Evolutionary conservation across 2,329 filamentous ascomycete genomes (phyloP).

Genomic region (Cordyceps pruinosa): DNA sequence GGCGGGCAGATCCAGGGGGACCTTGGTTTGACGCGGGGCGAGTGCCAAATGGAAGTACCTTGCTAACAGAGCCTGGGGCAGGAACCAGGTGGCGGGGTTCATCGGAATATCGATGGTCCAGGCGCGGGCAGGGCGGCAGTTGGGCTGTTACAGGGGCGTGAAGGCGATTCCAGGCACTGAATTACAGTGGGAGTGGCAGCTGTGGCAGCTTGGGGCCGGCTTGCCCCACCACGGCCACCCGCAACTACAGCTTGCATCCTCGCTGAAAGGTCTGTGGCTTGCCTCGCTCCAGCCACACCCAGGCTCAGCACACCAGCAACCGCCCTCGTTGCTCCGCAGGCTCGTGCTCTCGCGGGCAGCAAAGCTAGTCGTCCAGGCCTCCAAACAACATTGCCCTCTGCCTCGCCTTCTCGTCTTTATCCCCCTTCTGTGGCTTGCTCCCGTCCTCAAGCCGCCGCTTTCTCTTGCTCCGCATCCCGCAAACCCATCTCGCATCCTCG

Average conservation of each 20-base stretch:
- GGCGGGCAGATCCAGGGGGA: conserved; percentile 9
- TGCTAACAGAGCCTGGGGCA: conserved; percentile 11
- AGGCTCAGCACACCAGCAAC: not conserved
- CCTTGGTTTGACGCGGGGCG: not conserved
- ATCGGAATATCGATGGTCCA: conserved; percentile 11
- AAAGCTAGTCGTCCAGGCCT: conserved; percentile 4
- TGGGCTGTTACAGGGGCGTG: not conserved
- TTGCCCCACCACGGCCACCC: not conserved
- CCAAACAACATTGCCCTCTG: conserved; percentile 7
- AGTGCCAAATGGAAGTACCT: conserved; percentile 12
- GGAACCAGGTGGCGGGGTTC: conserved; percentile 1
- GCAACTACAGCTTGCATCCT: not conserved
- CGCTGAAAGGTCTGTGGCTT: not conserved
- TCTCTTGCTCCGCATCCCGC: not conserved
- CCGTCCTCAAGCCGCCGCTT: not conserved
- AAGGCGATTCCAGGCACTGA: too few relatives aligned
- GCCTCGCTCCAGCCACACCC: not conserved
- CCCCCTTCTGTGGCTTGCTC: not conserved
- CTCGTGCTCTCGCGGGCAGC: conserved; percentile 8
- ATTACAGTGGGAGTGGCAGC: too few relatives aligned
- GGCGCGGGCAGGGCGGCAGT: conserved; percentile 1
- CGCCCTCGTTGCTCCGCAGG: conserved; percentile 10
- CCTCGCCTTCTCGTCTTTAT: not conserved
- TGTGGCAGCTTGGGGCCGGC: not conserved
- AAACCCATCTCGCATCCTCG: not conserved